phyloP scores from a whole-genome alignment of 164 flowering plant species.

The Macadamia integrifolia region DNA sequence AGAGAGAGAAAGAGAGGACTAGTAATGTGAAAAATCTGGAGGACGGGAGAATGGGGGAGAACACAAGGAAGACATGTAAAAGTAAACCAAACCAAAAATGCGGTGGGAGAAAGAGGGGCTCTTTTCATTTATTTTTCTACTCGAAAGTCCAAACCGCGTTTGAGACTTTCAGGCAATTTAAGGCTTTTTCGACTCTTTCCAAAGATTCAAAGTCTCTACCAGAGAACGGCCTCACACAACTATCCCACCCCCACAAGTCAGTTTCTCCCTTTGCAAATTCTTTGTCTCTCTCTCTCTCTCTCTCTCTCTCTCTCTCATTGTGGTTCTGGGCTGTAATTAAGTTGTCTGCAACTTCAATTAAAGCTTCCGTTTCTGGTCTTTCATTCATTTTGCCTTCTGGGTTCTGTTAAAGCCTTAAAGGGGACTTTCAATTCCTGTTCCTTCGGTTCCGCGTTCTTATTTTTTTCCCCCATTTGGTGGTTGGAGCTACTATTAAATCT shows the following conservation, averaged over 20 bases:
- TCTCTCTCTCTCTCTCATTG: not conserved
- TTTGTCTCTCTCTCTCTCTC: not conserved
- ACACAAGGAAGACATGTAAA: not conserved
- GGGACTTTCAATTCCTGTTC: no score
- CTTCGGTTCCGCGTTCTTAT: not conserved
- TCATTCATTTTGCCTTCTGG: not conserved
- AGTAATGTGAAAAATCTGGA: not conserved
- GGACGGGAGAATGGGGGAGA: conserved; percentile 7
- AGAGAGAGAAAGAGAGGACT: not conserved
- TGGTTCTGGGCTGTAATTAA: not conserved
- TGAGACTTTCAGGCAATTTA: not conserved
- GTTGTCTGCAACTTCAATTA: not conserved
- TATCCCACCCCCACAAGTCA: no score
- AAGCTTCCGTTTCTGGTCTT: not conserved
- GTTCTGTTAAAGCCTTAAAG: no score
- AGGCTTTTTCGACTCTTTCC: not conserved
- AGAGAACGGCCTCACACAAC: not conserved
- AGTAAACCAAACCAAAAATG: conserved; percentile 2
- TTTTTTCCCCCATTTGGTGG: not conserved
- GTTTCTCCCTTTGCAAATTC: not conserved
- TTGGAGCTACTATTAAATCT: not conserved
- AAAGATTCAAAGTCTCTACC: not conserved
- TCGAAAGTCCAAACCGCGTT: conserved; percentile 3
- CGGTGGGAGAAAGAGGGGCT: no score
- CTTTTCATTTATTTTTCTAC: not conserved